Evolutionary conservation across 371 early-diverging fungal species (phyloP), one percentile per base, ranked within the genome.

Genomic region (Mycotypha africana): DNA sequence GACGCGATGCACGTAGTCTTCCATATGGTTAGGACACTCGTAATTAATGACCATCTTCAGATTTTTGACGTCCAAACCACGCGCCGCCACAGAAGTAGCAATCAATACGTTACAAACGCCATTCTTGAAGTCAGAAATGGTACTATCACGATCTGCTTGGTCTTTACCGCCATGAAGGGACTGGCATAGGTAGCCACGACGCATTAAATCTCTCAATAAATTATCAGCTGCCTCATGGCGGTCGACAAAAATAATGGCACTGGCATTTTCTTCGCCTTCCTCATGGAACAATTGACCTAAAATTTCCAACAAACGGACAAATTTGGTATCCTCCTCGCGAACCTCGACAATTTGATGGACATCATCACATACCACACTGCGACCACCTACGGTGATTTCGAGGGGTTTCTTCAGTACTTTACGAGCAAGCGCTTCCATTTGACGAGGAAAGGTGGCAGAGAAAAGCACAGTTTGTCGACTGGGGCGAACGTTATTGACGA

Each of bases 61-160:
- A 15, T 92, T 86, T 55, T 97, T 95, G 30, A 99, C 98, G 67
- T 99, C 99, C 38, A 99, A 65, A 16, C 99, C 99, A 59, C 99
- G 90, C 1, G 99, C 96, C n/a, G 98, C 99, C 3, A 99, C 95
- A n/a, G 95, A 95, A 0, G 99, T 99, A 2, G 99, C 99, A 65
- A 99, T 91, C 41, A 99, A 67, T 33, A 98, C 82, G 42, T 85
- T 87, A 31, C 82, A 82, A 4, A 81, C 81, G 6, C 95, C 95
- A 1, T 83, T 76, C 57, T 98, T 97, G 63, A 98, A 97, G 48
- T 95, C 95, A 4, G 81, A 45, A 53, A 98, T 89, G 1, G 93
- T 92, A 41, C 86, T 84, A 56, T 96, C 97, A 42, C 99, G 85
- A 58, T 98, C 97, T 0, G 83, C 77, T 78, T 97, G 98, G 50